These are phyloP conservation scores for Phytophthora cryptogea DNA, from an alignment of 352 stramenopile genomes.

Conservation along the genomic window DNA sequence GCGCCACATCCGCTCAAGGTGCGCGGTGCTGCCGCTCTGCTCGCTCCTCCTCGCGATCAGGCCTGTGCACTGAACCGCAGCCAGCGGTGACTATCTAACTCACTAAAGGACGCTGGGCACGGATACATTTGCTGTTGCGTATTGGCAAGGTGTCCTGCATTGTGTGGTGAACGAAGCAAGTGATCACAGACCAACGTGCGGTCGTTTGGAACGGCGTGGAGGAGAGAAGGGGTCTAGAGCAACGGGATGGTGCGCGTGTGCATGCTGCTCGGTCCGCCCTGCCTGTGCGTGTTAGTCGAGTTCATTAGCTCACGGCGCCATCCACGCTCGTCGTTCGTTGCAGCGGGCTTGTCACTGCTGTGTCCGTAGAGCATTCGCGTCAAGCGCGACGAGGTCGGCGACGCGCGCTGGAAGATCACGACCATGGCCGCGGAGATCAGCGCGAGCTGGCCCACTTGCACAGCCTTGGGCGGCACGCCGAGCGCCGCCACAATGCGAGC, in stretches of 20 bases:
- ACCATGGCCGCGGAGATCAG: slow-evolving; percentile 47
- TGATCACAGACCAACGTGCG: slow-evolving; percentile 17
- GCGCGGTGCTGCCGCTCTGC: neutral
- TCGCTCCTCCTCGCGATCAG: neutral
- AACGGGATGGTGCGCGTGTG: neutral
- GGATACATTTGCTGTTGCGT: neutral
- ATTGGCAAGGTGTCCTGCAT: neutral
- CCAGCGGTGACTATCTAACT: no score
- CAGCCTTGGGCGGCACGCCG: slow-evolving; percentile 14
- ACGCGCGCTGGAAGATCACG: slow-evolving; percentile 49
- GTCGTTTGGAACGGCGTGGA: slow-evolving; percentile 20
- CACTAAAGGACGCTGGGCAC: neutral
- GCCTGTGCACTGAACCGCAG: neutral
- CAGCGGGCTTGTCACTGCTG: slow-evolving; percentile 23
- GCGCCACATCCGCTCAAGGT: slow-evolving; percentile 1
- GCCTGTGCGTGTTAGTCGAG: slow-evolving; percentile 9
- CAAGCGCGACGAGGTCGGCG: slow-evolving; percentile 48
- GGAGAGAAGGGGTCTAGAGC: slow-evolving; percentile 20
- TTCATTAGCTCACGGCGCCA: slow-evolving; percentile 19
- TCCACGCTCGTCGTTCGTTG: slow-evolving; percentile 19
- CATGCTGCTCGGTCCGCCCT: slow-evolving; percentile 18
- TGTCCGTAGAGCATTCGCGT: slow-evolving; percentile 63
- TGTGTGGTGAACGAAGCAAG: slow-evolving; percentile 9
- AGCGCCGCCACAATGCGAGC: slow-evolving; percentile 30
- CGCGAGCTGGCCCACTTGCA: slow-evolving; percentile 42